A percentile compares a stretch with the other conserved stretches of the same genome.
These are phyloP conservation scores for Stellera chamaejasme DNA, from an alignment of 345 rosid species.

Conservation along the genomic window DNA sequence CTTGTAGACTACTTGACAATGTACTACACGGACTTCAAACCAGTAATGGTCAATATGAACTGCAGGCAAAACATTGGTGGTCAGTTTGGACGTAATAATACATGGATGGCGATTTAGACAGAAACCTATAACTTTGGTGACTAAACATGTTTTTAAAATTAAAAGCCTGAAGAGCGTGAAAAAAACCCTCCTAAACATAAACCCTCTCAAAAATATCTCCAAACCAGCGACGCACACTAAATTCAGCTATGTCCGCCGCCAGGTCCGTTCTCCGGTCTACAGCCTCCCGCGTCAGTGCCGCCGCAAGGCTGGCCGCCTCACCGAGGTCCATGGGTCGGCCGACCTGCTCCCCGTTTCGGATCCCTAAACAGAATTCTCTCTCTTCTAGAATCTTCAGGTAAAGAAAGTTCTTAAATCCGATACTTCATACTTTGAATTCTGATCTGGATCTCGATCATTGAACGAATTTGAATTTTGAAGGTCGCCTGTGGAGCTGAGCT, in stretches of 20 bases:
- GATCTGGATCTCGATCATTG: neutral
- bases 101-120: too few relatives aligned
- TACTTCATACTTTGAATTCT: neutral
- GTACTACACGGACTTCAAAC: too few relatives aligned
- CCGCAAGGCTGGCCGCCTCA: slow-evolving; percentile 25
- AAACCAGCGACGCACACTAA: neutral
- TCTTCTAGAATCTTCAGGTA: slow-evolving; percentile 63
- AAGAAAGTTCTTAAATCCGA: neutral
- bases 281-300: slow-evolving; percentile 22
- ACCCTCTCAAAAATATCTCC: neutral
- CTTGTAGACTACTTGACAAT: too few relatives aligned
- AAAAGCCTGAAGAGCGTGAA: slow-evolving; percentile 10
- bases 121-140: too few relatives aligned
- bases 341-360: slow-evolving; percentile 31
- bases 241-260: slow-evolving; percentile 48
- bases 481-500: slow-evolving; percentile 73
- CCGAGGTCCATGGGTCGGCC: slow-evolving; percentile 26
- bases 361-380: slow-evolving; percentile 39
- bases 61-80: too few relatives aligned
- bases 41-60: too few relatives aligned
- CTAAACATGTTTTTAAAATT: neutral
- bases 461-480: slow-evolving; percentile 21
- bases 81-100: too few relatives aligned
- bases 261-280: slow-evolving; percentile 59
- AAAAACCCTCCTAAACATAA: slow-evolving; percentile 11